Conservation (phyloP, 75 land plant species). For the Picea sitchensis region DNA sequence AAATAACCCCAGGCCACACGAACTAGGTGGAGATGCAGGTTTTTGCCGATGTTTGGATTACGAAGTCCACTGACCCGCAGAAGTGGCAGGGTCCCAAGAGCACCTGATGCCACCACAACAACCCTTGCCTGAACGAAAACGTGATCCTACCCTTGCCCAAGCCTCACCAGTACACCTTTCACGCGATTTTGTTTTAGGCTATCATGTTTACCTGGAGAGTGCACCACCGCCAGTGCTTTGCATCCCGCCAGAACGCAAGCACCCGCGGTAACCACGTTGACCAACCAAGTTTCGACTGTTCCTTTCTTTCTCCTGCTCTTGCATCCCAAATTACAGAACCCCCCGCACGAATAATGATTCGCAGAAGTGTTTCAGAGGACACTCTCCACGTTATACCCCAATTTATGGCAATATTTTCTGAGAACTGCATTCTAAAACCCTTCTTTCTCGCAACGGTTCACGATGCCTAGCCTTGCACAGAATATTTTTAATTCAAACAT, state of each 20-base stretch:
- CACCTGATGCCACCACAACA: slow-evolving; percentile 67
- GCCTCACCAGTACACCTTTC: slow-evolving; percentile 14
- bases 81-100: slow-evolving; percentile 56
- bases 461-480: slow-evolving; percentile 57
- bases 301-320: slow-evolving; percentile 59
- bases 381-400: slow-evolving; percentile 43
- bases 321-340: slow-evolving; percentile 81
- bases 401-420: slow-evolving; percentile 50
- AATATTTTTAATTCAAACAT: background rate
- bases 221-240: slow-evolving; percentile 30
- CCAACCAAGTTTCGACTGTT: slow-evolving; percentile 75
- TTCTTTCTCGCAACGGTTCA: slow-evolving; percentile 22
- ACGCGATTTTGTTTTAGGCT: slow-evolving; percentile 12
- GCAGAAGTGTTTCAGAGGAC: slow-evolving; percentile 55
- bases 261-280: slow-evolving; percentile 50
- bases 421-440: slow-evolving; percentile 59
- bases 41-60: slow-evolving; percentile 60
- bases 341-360: slow-evolving; percentile 53
- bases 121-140: slow-evolving; percentile 46
- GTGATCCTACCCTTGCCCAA: background rate
- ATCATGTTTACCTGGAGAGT: background rate
- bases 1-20: slow-evolving; percentile 83
- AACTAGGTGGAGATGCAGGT: slow-evolving; percentile 74
- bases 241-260: slow-evolving; percentile 52
- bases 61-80: slow-evolving; percentile 53